Evolutionary conservation across 2,329 filamentous ascomycete genomes (phyloP).

Genomic region (Hymenoscyphus fructigenus): DNA sequence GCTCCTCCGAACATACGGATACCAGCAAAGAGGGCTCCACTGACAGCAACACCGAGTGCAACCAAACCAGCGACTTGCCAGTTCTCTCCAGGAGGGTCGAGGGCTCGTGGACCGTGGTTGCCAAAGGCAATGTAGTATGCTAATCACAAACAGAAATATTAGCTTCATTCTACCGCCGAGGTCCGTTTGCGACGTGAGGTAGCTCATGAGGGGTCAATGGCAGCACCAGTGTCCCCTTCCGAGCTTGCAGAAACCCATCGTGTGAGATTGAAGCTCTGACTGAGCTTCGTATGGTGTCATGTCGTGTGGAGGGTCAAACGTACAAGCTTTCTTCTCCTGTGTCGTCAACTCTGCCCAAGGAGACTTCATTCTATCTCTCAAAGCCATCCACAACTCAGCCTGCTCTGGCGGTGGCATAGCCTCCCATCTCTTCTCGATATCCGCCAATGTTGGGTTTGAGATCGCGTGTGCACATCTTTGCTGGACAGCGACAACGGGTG

Average conservation of each 20-base stretch:
- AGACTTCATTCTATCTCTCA: conserved; percentile 98
- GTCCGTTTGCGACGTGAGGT: neutral
- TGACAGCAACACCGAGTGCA: conserved; percentile 62
- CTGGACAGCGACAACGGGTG: conserved; percentile 14
- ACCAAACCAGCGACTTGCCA: conserved; percentile 77
- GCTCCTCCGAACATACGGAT: conserved; percentile 72
- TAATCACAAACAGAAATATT: conserved; percentile 44
- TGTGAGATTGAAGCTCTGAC: neutral
- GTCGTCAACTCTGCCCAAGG: conserved; percentile 94
- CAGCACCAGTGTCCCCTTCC: neutral
- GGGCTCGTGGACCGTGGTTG: conserved; percentile 87
- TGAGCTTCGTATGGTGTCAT: neutral
- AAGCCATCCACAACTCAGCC: conserved; percentile 97
- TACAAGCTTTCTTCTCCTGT: conserved; percentile 99
- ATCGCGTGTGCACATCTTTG: conserved; percentile 71
- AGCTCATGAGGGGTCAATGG: neutral
- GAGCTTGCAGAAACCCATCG: neutral
- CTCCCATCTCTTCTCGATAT: conserved; percentile 99
- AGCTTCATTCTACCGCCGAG: conserved; percentile 1
- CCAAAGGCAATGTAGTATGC: conserved; percentile 99
- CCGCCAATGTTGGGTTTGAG: conserved; percentile 94
- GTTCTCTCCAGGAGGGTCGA: conserved; percentile 79
- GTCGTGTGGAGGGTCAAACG: conserved; percentile 38
- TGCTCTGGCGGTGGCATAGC: conserved; percentile 97
- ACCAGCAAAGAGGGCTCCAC: conserved; percentile 68